Base-by-base conservation (phyloP, 2,329 filamentous ascomycete genomes). In the Colletotrichum godetiae region DNA sequence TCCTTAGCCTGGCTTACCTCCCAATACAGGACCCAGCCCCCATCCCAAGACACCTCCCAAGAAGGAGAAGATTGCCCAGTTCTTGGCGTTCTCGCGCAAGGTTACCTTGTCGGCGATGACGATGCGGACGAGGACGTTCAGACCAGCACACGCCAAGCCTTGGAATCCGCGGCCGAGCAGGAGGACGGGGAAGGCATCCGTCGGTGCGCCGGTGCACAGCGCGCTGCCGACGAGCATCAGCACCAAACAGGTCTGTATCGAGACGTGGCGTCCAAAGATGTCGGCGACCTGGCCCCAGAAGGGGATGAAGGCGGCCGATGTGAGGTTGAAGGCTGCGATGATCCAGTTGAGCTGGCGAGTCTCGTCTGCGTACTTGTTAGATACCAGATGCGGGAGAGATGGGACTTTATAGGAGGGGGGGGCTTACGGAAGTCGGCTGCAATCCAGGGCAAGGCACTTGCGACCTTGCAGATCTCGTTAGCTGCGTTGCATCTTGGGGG, bases 291-390 rank as follows among this genome's bases (percentile, higher is more conserved):
- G 91, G 1, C 89, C 90, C 82, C 91, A 93, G 65, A 89, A 88
- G 4, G 91, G 91, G 10, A 93, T 90, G 75, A 93, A 93, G 1
- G 91, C 88, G 1, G 92, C 91, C 0, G 90, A 89, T 0, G 91
- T 92, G 15, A 94, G 83, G 65, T 91, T 93, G 80, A 93, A 94
- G 7, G 91, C 86, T 0, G 92, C 91, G 22, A 93, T 88, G 77
- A 94, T 92, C 91, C 91, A 93, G 77, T 92, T 93, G 2, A 92
- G 84, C 76, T 92, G 88, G 22, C 88, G 85, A 5, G 90, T 78
- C 77, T 90, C 79, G 73, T 86, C 87, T 72, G 42, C 15, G 12
- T 0, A 13, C 88, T 24, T 56, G 61, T 74, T 62, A 71, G 13
- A 52, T 6, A 22, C 6, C 4, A 24, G 13, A 1, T 68, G 19